Percentiles rank a stretch among this genome's conserved stretches.
phyloP scores from a whole-genome alignment of 345 rosid species.

The Eucalyptus sp. region DNA sequence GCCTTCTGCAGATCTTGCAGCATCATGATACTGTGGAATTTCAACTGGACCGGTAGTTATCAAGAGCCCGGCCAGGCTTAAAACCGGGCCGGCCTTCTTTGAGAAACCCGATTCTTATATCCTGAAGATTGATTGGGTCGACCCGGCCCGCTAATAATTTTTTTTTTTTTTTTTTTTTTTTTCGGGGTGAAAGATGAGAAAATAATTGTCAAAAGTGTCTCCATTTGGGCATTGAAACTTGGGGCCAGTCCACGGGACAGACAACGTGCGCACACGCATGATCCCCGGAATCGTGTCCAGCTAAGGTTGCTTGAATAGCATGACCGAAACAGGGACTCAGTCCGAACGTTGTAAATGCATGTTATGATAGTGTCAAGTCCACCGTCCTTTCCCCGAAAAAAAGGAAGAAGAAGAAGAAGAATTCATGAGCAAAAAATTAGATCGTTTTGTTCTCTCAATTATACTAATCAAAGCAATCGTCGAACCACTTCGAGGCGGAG shows the following conservation, averaged over 20 bases:
- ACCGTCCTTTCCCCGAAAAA: neutral
- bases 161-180: rapidly evolving
- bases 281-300: neutral
- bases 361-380: neutral
- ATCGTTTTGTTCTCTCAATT: neutral
- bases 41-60: neutral
- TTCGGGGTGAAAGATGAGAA: neutral
- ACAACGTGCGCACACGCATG: neutral
- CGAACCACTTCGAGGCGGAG: rapidly evolving
- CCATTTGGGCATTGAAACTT: neutral
- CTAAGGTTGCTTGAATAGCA: neutral
- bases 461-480: neutral
- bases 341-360: neutral
- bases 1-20: neutral
- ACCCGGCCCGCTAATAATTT: neutral
- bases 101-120: neutral
- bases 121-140: neutral
- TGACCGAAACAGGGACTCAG: neutral
- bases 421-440: neutral
- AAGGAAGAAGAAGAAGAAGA: neutral
- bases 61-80: neutral
- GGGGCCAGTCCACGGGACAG: neutral
- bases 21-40: neutral
- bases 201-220: neutral
- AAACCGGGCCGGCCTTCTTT: neutral